Evolutionary conservation across 164 flowering plant species (phyloP).

Genomic region (Vitis amurensis): DNA sequence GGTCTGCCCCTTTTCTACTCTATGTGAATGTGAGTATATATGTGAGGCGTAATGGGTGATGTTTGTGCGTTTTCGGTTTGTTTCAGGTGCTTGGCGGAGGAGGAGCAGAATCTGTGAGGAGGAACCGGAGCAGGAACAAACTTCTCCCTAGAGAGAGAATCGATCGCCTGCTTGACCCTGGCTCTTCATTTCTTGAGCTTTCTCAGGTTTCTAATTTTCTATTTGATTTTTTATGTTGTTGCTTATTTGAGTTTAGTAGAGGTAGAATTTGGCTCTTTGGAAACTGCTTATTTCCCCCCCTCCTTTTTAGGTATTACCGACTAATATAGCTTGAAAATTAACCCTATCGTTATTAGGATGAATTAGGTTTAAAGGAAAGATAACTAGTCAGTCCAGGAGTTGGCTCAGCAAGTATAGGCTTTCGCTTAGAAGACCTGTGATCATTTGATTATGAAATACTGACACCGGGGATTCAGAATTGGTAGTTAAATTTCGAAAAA

Average conservation of each 20-base stretch:
- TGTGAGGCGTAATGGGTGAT: not conserved
- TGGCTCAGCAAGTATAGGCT: too few species aligned
- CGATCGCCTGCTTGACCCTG: conserved; percentile 79
- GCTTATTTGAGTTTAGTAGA: not conserved
- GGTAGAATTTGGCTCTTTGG: too few species aligned
- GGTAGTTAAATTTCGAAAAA: too few species aligned
- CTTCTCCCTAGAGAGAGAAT: conserved; percentile 89
- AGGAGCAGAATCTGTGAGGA: conserved; percentile 75
- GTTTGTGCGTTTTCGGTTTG: not conserved
- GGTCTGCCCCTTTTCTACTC: conserved; percentile 31
- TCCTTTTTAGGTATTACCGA: too few species aligned
- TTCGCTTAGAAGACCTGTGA: too few species aligned
- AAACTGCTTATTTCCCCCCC: too few species aligned
- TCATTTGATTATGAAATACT: too few species aligned
- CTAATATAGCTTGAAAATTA: too few species aligned
- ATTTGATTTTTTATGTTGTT: not conserved
- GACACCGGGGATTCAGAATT: too few species aligned
- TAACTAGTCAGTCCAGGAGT: too few species aligned
- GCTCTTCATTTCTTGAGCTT: conserved; percentile 92
- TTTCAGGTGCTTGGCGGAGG: conserved; percentile 74
- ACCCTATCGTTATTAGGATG: too few species aligned
- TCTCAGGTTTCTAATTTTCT: conserved; percentile 69
- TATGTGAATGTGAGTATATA: not conserved
- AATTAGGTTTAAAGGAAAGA: too few species aligned
- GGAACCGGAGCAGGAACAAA: conserved; percentile 81